phyloP scores from a whole-genome alignment of 306 rosid species.

The Dicorynia guianensis region DNA sequence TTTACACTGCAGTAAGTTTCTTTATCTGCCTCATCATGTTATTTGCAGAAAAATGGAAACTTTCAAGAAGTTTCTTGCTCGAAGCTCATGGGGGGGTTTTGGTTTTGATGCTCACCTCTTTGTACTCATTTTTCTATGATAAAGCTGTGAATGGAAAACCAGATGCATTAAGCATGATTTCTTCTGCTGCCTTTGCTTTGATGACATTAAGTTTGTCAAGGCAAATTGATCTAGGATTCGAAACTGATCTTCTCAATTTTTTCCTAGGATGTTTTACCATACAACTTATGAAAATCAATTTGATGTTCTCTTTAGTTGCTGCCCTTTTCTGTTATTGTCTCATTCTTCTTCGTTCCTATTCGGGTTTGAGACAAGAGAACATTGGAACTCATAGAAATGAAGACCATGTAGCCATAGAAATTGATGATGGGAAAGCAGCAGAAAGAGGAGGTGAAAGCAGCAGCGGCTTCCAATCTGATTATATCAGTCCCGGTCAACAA shows the following conservation, averaged over 20 bases:
- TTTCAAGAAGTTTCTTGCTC: slow-evolving; percentile 24
- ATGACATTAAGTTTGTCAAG: slow-evolving; percentile 43
- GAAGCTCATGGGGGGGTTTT: slow-evolving; percentile 38
- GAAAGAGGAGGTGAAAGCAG: slow-evolving; percentile 7
- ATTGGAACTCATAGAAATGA: neutral
- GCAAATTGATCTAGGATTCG: slow-evolving; percentile 37
- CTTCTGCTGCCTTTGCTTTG: slow-evolving; percentile 29
- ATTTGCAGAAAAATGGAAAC: slow-evolving; percentile 23
- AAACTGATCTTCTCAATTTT: slow-evolving; percentile 39
- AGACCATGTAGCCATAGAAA: slow-evolving; percentile 35
- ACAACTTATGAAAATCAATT: slow-evolving; percentile 39
- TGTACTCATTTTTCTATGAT: slow-evolving; percentile 40
- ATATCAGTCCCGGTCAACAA: slow-evolving; percentile 33
- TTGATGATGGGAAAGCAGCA: slow-evolving; percentile 17
- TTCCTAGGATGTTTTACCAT: slow-evolving; percentile 41
- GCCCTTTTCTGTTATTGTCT: slow-evolving; percentile 30
- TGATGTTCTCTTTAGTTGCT: slow-evolving; percentile 28
- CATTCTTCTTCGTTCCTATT: slow-evolving; percentile 22
- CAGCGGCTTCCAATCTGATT: slow-evolving; percentile 38
- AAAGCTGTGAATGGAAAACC: slow-evolving; percentile 35
- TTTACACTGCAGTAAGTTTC: slow-evolving; percentile 28
- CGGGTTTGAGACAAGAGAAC: neutral
- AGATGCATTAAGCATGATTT: slow-evolving; percentile 18
- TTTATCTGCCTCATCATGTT: slow-evolving; percentile 25
- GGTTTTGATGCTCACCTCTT: slow-evolving; percentile 33